Conservation (phyloP, 139 green algal genomes). For the Picochlorum costavermella region DNA sequence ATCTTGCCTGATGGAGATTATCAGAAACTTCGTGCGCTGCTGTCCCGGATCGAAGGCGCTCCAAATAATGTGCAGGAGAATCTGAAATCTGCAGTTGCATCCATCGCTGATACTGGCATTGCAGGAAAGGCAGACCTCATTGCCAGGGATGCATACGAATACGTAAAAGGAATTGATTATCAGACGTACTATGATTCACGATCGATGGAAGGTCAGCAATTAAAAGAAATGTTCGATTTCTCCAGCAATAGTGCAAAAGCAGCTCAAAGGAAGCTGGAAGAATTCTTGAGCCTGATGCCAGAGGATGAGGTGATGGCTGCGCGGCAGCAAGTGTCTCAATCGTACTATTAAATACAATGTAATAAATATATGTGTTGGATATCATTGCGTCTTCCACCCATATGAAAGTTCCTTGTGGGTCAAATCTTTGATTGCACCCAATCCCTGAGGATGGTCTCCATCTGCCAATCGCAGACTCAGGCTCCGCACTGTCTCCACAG, state of each 20-base stretch:
- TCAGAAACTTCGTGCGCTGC: conserved; percentile 18
- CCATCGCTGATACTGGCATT: neutral
- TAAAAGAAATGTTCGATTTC: conserved; percentile 37
- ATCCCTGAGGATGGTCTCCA: conserved; percentile 16
- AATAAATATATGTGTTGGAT: conserved; percentile 9
- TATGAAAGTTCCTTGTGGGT: conserved; percentile 7
- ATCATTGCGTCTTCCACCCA: neutral
- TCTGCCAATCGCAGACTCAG: conserved; percentile 29
- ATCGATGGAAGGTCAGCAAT: conserved; percentile 11
- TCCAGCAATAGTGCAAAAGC: conserved; percentile 16
- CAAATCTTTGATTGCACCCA: conserved; percentile 39
- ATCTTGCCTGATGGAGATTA: conserved; percentile 20
- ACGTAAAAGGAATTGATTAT: conserved; percentile 29
- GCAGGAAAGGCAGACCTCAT: conserved; percentile 8
- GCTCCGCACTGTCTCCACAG: conserved; percentile 46
- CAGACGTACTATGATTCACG: conserved; percentile 39
- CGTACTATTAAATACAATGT: conserved; percentile 1
- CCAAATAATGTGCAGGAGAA: conserved; percentile 56
- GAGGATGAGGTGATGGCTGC: conserved; percentile 36
- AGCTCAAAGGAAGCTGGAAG: conserved; percentile 26
- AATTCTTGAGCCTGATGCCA: conserved; percentile 40
- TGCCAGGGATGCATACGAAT: conserved; percentile 28
- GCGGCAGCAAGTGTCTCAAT: conserved; percentile 16
- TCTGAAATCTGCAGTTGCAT: conserved; percentile 34
- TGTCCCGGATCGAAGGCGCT: conserved; percentile 30